Evolutionary conservation across 2,329 filamentous ascomycete genomes (phyloP).

Genomic region (Akanthomyces lecanii): DNA sequence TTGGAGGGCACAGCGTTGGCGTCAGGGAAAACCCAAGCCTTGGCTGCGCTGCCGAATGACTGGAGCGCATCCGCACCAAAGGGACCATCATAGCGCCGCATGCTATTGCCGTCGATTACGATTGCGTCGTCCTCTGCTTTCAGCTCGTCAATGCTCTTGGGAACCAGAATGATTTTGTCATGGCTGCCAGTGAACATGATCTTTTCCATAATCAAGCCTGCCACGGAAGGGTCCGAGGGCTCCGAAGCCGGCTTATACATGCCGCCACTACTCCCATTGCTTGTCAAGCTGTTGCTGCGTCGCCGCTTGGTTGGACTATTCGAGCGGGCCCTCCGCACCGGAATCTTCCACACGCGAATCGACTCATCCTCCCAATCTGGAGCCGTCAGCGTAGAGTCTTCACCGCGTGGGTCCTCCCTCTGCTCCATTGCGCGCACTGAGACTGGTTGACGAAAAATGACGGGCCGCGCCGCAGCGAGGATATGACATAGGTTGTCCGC

Average conservation of each 20-base stretch:
- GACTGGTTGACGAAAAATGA: slow-evolving; percentile 81
- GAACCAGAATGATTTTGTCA: slow-evolving; percentile 23
- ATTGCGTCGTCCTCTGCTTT: slow-evolving; percentile 43
- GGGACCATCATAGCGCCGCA: slow-evolving; percentile 68
- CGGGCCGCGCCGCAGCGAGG: slow-evolving; percentile 76
- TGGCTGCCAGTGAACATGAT: slow-evolving; percentile 35
- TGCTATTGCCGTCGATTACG: slow-evolving; percentile 56
- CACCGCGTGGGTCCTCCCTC: slow-evolving; percentile 37
- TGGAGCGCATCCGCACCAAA: slow-evolving; percentile 21
- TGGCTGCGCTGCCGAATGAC: slow-evolving; percentile 21
- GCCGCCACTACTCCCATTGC: slow-evolving; percentile 14
- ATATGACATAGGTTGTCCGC: slow-evolving; percentile 75
- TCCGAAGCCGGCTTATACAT: slow-evolving; percentile 20
- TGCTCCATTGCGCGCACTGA: slow-evolving; percentile 70
- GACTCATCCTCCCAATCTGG: slow-evolving; percentile 74
- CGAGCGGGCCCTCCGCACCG: slow-evolving; percentile 35
- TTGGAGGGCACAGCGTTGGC: slow-evolving; percentile 3
- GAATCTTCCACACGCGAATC: slow-evolving; percentile 81
- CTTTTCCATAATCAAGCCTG: slow-evolving; percentile 30
- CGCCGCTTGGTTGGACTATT: slow-evolving; percentile 34
- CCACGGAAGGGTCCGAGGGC: slow-evolving; percentile 29
- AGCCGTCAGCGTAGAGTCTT: slow-evolving; percentile 23
- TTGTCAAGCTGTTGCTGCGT: slow-evolving; percentile 22
- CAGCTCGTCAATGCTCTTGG: slow-evolving; percentile 27
- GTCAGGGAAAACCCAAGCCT: slow-evolving; percentile 28